These are phyloP conservation scores for Aspergillus japonicus DNA, from an alignment of 2,329 filamentous ascomycete species.

Conservation along the genomic window DNA sequence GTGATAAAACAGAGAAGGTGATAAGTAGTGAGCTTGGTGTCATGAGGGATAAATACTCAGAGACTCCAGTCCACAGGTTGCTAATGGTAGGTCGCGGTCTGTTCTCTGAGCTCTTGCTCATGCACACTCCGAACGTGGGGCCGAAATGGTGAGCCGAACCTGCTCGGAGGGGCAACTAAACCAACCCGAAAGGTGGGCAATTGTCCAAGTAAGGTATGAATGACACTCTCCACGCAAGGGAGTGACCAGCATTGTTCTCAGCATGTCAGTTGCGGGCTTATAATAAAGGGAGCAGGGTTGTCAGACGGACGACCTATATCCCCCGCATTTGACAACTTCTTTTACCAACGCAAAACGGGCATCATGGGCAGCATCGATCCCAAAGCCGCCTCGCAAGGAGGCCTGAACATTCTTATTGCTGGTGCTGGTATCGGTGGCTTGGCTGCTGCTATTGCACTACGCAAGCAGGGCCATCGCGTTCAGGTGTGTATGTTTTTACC, in stretches of 20 bases:
- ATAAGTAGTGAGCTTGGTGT: neutral
- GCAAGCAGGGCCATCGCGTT: constrained; percentile 54
- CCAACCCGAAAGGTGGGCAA: neutral
- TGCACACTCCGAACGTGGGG: constrained; percentile 24
- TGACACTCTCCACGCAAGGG: neutral
- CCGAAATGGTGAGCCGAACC: constrained; percentile 23
- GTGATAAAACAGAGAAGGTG: neutral
- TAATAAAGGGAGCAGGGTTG: neutral
- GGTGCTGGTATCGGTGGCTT: constrained; percentile 38
- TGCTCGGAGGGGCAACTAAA: neutral
- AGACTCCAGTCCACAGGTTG: neutral
- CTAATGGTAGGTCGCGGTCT: neutral
- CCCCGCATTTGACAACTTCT: neutral
- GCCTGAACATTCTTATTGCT: constrained; percentile 32
- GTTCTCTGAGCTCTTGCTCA: neutral
- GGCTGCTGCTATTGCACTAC: constrained; percentile 48
- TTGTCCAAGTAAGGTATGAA: neutral
- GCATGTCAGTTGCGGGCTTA: neutral
- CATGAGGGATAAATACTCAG: constrained; percentile 9
- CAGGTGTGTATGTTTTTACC: constrained; percentile 16
- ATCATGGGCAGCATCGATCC: constrained; percentile 21
- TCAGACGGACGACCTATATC: neutral
- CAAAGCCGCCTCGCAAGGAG: constrained; percentile 10
- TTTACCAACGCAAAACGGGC: neutral
- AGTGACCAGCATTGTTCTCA: neutral